phyloP scores from a whole-genome alignment of 2,329 filamentous ascomycete genomes.

The Monilinia polystroma region DNA sequence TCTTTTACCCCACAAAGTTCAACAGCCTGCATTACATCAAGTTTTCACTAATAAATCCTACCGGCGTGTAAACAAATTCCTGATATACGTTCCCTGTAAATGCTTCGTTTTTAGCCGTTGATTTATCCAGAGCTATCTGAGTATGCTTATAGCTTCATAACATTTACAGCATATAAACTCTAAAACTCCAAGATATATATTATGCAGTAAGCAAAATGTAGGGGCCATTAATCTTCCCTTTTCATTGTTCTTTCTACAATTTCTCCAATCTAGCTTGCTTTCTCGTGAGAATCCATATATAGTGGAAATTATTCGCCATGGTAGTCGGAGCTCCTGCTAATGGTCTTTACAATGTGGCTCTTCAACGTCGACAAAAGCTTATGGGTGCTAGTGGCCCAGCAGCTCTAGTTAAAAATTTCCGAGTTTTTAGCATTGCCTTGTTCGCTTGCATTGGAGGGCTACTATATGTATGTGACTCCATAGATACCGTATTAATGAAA shows the following conservation, averaged over 20 bases:
- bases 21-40: neutral
- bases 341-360: slow-evolving; percentile 51
- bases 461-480: slow-evolving; percentile 42
- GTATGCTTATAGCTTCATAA: neutral
- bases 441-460: slow-evolving; percentile 64
- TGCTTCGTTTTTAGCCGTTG: neutral
- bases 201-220: neutral
- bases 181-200: neutral
- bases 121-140: neutral
- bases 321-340: slow-evolving; percentile 12
- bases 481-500: neutral
- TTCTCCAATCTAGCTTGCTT: neutral
- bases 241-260: neutral
- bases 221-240: neutral
- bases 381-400: slow-evolving; percentile 53
- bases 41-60: neutral
- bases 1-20: neutral
- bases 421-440: slow-evolving; percentile 58
- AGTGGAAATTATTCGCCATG: slow-evolving; percentile 3
- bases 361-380: slow-evolving; percentile 52
- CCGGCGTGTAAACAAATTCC: neutral
- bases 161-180: neutral
- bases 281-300: neutral
- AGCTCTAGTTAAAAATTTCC: slow-evolving; percentile 58
- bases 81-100: neutral